phyloP scores from a whole-genome alignment of 2,329 filamentous ascomycete species.

The Arthrobotrys sinensis region DNA sequence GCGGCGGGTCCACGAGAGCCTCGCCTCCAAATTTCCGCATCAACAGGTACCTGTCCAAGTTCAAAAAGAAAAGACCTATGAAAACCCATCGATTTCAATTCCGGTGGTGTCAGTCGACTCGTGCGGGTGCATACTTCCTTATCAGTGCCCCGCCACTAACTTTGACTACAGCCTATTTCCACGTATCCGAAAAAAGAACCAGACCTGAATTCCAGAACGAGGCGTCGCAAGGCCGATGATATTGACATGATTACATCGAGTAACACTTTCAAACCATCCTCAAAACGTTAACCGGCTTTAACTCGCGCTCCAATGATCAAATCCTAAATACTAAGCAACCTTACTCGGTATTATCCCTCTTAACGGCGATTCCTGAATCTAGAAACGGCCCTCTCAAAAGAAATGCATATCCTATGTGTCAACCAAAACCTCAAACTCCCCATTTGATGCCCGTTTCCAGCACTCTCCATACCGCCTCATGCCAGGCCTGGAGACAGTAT shows the following conservation, averaged over 20 bases:
- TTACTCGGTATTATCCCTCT: slow-evolving; percentile 12
- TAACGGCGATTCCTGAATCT: slow-evolving; percentile 36
- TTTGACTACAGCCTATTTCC: slow-evolving; percentile 31
- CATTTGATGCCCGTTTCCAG: slow-evolving; percentile 42
- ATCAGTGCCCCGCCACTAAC: slow-evolving; percentile 45
- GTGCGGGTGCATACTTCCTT: slow-evolving; percentile 36
- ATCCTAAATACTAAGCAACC: slow-evolving; percentile 41
- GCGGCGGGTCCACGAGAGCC: slow-evolving; percentile 38
- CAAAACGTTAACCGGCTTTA: slow-evolving; percentile 28
- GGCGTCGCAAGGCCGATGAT: slow-evolving; percentile 35
- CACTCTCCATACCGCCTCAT: slow-evolving; percentile 4
- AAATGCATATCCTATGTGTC: slow-evolving; percentile 52
- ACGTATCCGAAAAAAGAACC: slow-evolving; percentile 37
- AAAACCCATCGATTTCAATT: slow-evolving; percentile 32
- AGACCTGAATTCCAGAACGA: slow-evolving; percentile 16
- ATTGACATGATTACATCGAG: slow-evolving; percentile 61
- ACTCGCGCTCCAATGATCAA: slow-evolving; percentile 48
- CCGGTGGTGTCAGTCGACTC: slow-evolving; percentile 50
- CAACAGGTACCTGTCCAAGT: slow-evolving; percentile 24
- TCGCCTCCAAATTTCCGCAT: slow-evolving; percentile 43
- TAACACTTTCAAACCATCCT: slow-evolving; percentile 47
- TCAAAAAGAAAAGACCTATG: slow-evolving; percentile 25
- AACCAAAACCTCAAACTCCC: slow-evolving; percentile 36
- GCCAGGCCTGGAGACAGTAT: slow-evolving; percentile 36
- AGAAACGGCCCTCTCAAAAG: slow-evolving; percentile 26